Base-by-base conservation (phyloP, 1,139 yeast species). In the Hansenula sp. region DNA sequence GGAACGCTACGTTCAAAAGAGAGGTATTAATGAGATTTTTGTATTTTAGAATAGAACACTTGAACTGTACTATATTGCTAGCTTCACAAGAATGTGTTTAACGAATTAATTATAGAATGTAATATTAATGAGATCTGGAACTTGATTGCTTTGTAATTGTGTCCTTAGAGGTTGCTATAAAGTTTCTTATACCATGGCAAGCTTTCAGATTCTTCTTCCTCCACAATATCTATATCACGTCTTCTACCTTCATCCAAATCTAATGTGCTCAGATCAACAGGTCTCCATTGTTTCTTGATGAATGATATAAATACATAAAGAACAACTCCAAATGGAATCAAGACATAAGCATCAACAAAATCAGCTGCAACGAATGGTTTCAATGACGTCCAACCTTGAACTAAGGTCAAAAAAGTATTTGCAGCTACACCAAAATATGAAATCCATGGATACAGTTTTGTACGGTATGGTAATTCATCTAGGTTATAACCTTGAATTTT, bases 401-500 rank as follows among this genome's bases (percentile, higher is more conserved):
- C 58, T 31, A 59, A 41, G 2, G 55, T 50, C 32, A 60, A 45
- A 21, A 60, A 42, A 10, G 54, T 36, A 39, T 53, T 54, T 36
- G 56, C 54, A 32, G 44, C 50, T 10, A 59, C 39, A 7, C 61
- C 61, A 38, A 49, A 55, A 36, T 47, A 56, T 4, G 60, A 54
- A 15, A 50, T 44, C 44, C 47, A 52, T 2, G 58, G 60, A 39
- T 41, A 53, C 6, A 53, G 15, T 28, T 44, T 48, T 7, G 58
- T 41, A 36, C 40, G 50, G 31, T 52, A 55, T 5, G 60, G 58
- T 33, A 55, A 35, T 24, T 48, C 51, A 2, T 36, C 18, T 25
- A 54, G 13, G 35, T 52, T 56, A 47, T 53, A 54, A 4, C 86
- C 86, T 65, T 84, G 84, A 8, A 59, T 71, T 36, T 66, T 65